Evolutionary conservation across 2,329 filamentous ascomycete species (phyloP), one percentile per base, ranked within the genome.

Genomic region (Ophiostoma perfectum): DNA sequence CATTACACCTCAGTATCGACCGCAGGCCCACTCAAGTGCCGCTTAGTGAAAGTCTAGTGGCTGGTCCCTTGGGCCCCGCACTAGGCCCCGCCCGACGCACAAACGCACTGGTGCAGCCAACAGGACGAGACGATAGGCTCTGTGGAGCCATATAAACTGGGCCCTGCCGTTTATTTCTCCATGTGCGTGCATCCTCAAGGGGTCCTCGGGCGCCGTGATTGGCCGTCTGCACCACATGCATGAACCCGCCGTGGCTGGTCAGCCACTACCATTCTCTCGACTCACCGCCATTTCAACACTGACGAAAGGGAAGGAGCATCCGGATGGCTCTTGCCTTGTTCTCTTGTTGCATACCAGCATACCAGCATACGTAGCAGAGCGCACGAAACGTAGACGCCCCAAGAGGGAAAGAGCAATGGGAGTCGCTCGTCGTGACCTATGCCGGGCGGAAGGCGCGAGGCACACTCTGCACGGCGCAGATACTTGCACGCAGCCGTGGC

Each of bases 201-300:
- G 66, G 70, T 44, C 39, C 18, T 38, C 0, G 12, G 11, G 14
- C 12, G 2, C 7, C 27, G 7, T 70, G 66, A 71, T 72, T 72
- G 71, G 71, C 67, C 42, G 18, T 39, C 16, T 45, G 45, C 44
- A 52, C 39, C 65, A 65, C 68, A 69, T 72, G 70, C 70, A 72
- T 68, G 71, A 70, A 68, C 67, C 70, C 71, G 67, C 67, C 67
- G 69, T 70, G 70, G 71, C 71, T 72, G 71, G 71, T 70, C 69
- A 69, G 69, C 71, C 69, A 71, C 68, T 69, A 68, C 67, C 58
- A 64, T 66, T 58, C 27, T 67, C 14, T 44, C 65, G 58, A 64
- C 68, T 70, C 71, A 72, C 71, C 71, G 71, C 71, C 65, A 70
- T 68, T 72, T 72, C 55, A 18, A 64, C 14, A 64, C 12, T 42